Evolutionary conservation across 164 flowering plant genomes (phyloP).

Genomic region (Magnolia kwangsiensis): DNA sequence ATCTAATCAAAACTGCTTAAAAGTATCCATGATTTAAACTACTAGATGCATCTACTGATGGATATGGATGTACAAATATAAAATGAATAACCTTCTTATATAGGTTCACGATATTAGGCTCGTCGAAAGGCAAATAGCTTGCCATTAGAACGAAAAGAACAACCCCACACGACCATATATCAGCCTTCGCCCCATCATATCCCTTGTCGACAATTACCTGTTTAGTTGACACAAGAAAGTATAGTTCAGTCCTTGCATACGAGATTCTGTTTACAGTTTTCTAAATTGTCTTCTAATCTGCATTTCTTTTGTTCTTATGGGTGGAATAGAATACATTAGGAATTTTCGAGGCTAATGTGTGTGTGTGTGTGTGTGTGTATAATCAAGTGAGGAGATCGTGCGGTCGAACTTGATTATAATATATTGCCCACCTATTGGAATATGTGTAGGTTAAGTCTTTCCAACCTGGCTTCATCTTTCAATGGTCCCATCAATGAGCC

Average conservation of each 20-base stretch:
- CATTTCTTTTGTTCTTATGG: background rate
- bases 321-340: background rate
- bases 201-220: conserved; percentile 15
- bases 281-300: background rate
- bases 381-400: too few relatives aligned
- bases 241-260: background rate
- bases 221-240: background rate
- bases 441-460: too few relatives aligned
- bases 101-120: conserved; percentile 9
- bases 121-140: conserved; percentile 17
- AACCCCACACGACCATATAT: conserved; percentile 17
- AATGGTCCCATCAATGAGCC: too few relatives aligned
- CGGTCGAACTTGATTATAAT: too few relatives aligned
- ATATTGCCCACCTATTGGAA: too few relatives aligned
- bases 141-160: conserved; percentile 19
- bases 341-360: background rate
- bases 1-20: too few relatives aligned
- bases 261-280: background rate
- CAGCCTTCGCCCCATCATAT: conserved; percentile 14
- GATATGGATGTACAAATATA: background rate
- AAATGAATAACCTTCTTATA: conserved; percentile 9
- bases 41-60: too few relatives aligned
- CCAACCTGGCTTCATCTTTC: too few relatives aligned
- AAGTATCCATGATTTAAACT: too few relatives aligned
- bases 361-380: too few relatives aligned